Evolutionary conservation across 2,329 filamentous ascomycete genomes (phyloP), one percentile per base, ranked within the genome.

Genomic region (Cryoendolithus antarcticus): DNA sequence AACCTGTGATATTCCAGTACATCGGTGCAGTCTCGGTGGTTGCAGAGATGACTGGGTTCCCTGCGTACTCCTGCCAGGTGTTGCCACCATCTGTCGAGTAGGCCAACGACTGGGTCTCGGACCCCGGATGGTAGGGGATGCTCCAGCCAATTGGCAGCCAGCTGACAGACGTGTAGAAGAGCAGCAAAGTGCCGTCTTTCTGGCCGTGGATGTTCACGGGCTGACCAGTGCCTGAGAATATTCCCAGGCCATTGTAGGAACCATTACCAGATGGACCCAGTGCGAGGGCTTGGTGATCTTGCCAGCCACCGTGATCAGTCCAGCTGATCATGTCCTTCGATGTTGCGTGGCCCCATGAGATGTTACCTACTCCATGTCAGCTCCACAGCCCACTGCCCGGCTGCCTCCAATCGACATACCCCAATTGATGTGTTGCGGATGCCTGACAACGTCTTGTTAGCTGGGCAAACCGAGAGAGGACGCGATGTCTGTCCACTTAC

Each of bases 151-250:
- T 68, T 1, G 67, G 67, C 2, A 69, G 55, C 6, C 62, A 49
- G 4, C 59, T 60, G 4, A 68, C 65, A 2, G 63, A 64, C 2
- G 67, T 70, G 52, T 70, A 71, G 42, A 70, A 63, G 10, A 60
- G 49, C 9, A 66, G 56, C 2, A 70, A 58, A 4, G 65, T 65
- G 30, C 65, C 66, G 44, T 69, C 60, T 30, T 59, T 48, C 41
- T 67, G 61, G 27, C 67, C 69, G 3, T 62, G 46, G 0, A 68
- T 51, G 9, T 69, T 70, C 4, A 69, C 64, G 1, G 70, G 65
- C 44, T 66, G 62, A 3, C 62, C 61, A 30, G 66, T 69, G 3
- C 71, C 71, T 4, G 65, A 69, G 51, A 74, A 74, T 27, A 72
- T 66, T 1, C 70, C 70, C 9, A 71, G 57, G 2, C 64, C 59